These are phyloP conservation scores for Malassezia globosa DNA, from an alignment of 1,284 basidiomycete species.

Conservation along the genomic window DNA sequence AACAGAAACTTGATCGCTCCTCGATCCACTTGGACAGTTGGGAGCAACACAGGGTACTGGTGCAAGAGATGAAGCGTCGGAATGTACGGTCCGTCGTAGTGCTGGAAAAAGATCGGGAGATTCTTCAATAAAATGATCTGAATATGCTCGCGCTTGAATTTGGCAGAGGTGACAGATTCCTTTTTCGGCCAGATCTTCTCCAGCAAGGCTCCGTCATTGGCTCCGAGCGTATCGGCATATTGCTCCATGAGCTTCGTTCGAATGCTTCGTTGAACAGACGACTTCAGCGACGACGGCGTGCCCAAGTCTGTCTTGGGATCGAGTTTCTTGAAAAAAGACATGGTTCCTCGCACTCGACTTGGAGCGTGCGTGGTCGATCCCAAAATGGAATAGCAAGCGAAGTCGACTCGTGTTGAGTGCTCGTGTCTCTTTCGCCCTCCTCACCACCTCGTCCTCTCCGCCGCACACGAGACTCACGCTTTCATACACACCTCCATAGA, in stretches of 20 bases:
- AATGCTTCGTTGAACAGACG: constrained; percentile 82
- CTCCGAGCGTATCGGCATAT: constrained; percentile 54
- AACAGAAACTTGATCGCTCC: constrained; percentile 96
- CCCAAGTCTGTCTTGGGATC: constrained; percentile 70
- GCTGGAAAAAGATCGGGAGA: constrained; percentile 88
- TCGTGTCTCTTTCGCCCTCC: no score
- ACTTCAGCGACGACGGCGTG: constrained; percentile 85
- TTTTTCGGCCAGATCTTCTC: constrained; percentile 98
- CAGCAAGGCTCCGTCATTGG: constrained; percentile 56
- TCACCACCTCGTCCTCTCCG: no score
- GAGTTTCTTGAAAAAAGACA: constrained; percentile 46
- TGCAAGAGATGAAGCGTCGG: constrained; percentile 81
- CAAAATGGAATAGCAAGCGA: background rate
- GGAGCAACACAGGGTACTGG: constrained; percentile 75
- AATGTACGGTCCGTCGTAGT: constrained; percentile 84
- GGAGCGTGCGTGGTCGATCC: background rate
- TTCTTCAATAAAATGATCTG: constrained; percentile 78
- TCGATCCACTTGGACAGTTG: constrained; percentile 79
- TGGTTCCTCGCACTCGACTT: no score
- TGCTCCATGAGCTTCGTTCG: constrained; percentile 69
- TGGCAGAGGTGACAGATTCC: constrained; percentile 78
- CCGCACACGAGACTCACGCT: no score
- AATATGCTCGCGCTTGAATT: constrained; percentile 83
- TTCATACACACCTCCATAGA: no score
- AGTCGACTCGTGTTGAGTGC: background rate